Evolutionary conservation across 176 grass and related monocot species (phyloP), one percentile per base, ranked within the genome.

Genomic region (Avena eriantha): DNA sequence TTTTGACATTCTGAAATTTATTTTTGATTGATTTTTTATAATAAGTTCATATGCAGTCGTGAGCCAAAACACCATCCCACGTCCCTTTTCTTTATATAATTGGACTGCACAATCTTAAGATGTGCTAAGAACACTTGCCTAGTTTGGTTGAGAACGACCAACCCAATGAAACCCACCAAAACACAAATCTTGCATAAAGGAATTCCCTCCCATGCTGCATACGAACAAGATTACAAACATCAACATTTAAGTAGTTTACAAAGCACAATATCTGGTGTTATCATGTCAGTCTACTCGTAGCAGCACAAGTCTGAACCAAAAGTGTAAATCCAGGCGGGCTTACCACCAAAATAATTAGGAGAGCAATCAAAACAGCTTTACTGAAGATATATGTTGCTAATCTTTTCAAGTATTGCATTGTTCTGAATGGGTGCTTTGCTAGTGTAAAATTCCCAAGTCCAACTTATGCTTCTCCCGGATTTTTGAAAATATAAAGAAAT

Each of bases 101-200:
- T 64, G 35, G 48, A 68, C 14, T 57, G 10, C 16, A 13, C 13
- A 80, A 69, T n/a, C 14, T 80, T 69, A 5, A 66, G 8, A 58
- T 21, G 73, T 76, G 29, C 18, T 53, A 81, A 85, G 73, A 75
- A 23, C 45, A 98, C 92, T 91, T 87, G 79, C 96, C 96, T 91
- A 98, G 82, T 78, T 93, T 92, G 54, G 95, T 94, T 78, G 96
- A 98, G 16, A 92, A 98, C 47, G 92, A 92, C 86, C 95, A 86
- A 7, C 96, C 96, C 79, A 98, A 86, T 73, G 91, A 85, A 78
- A 91, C 84, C 96, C 96, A 98, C 96, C 96, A 98, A 23, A 96
- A 74, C 50, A 80, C 92, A 91, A 88, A 98, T 91, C 83, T 89
- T 60, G 88, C 79, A 81, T 98, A 98, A 81, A 98, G 74, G 58